Conservation (phyloP, 75 land plant species). For the Gnetum montanum region DNA sequence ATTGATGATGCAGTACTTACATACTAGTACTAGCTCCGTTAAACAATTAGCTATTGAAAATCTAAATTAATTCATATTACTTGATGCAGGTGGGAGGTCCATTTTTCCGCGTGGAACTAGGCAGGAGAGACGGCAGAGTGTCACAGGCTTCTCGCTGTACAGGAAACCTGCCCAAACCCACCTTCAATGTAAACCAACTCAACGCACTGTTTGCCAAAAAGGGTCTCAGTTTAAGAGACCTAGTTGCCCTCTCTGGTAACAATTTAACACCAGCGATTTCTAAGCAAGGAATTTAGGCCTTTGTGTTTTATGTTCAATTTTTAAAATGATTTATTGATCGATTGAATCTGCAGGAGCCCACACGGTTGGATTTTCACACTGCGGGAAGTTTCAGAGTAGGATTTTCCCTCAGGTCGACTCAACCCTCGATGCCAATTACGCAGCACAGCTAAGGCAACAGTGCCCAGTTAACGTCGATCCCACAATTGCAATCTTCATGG, state of each 20-base stretch:
- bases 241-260: conserved; percentile 58
- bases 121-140: conserved; percentile 56
- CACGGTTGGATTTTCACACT: conserved; percentile 42
- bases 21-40: neutral
- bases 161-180: conserved; percentile 54
- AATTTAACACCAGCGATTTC: neutral
- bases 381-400: conserved; percentile 24
- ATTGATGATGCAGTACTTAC: neutral
- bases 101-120: conserved; percentile 41
- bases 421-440: conserved; percentile 38
- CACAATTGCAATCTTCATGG: conserved; percentile 40
- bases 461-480: conserved; percentile 65
- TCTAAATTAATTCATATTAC: neutral
- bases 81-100: conserved; percentile 55
- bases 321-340: neutral
- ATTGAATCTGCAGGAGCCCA: conserved; percentile 31
- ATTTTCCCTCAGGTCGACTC: conserved; percentile 48
- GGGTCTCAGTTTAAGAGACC: conserved; percentile 47
- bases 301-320: neutral
- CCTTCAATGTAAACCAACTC: conserved; percentile 40
- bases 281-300: neutral
- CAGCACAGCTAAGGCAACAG: conserved; percentile 17
- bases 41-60: neutral
- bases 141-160: conserved; percentile 40
- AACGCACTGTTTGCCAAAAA: conserved; percentile 30